Base-by-base conservation (phyloP, 2,329 filamentous ascomycete genomes). In the Microdochium trichocladiopsis region DNA sequence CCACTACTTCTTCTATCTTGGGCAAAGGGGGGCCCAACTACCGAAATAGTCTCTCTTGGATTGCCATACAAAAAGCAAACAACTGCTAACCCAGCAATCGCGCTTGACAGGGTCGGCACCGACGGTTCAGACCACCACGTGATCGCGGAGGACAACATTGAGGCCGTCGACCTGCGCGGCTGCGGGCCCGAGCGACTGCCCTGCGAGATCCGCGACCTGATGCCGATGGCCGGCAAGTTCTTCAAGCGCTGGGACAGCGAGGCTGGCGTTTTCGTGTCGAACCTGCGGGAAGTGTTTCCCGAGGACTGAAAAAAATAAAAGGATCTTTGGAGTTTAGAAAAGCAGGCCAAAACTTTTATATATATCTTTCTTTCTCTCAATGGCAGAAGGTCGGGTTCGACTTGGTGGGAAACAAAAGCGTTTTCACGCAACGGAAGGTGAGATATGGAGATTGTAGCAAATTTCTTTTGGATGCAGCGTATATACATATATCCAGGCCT, bases 201-300 rank as follows among this genome's bases (percentile, higher is more conserved):
- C 1, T 48, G 59, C 2, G 63, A 66, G 51, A 65, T 67, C 50
- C 56, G 55, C n/a, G 69, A 79, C 23, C 74, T 95, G 56, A 78
- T 90, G 63, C 75, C 76, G 47, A 69, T 88, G 58, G 90, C 91
- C 2, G 94, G 94, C 1, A 87, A 86, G 60, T 90, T 89, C 67
- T 97, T 99, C 68, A 95, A 90, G 68, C 78, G 90, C 43, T 97
- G 91, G 76, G 89, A 96, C 68, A 63, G 67, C 4, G 72, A 72
- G 31, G 75, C 70, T 0, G 82, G 82, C 58, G 75, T 71, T 3
- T 99, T 97, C 71, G 78, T 96, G 28, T 95, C 90, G 60, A 97
- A 96, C 67, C 63, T 80, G 28, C 70, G 71, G 59, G 89, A 95
- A 60, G 84, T 92, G 62, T 96, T 91, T 68, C 93, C 93, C 1